phyloP scores from a whole-genome alignment of 371 early-diverging fungal genomes.

The Apophysomyces elegans region DNA sequence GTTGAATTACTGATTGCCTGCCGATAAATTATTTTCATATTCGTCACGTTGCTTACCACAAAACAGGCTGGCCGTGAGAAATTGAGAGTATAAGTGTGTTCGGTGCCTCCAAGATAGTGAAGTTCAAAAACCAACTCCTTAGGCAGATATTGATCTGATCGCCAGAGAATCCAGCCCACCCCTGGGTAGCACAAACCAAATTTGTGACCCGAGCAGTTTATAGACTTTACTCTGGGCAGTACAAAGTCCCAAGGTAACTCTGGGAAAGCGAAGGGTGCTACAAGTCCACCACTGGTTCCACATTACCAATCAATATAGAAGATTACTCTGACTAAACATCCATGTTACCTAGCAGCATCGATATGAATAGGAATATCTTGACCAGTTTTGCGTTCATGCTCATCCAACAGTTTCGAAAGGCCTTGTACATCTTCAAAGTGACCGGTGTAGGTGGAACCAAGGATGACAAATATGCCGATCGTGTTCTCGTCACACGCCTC shows the following conservation, averaged over 20 bases:
- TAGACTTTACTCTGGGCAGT: slow-evolving; percentile 61
- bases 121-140: slow-evolving; percentile 72
- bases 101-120: slow-evolving; percentile 66
- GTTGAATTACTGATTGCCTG: background rate
- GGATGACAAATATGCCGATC: slow-evolving; percentile 66
- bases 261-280: slow-evolving; percentile 75
- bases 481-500: slow-evolving; percentile 74
- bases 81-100: slow-evolving; percentile 69
- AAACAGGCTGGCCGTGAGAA: slow-evolving; percentile 72
- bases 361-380: slow-evolving; percentile 70
- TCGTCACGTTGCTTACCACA: slow-evolving; percentile 29
- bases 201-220: slow-evolving; percentile 76
- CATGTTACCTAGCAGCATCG: slow-evolving; percentile 60
- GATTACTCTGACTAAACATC: background rate
- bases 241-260: slow-evolving; percentile 70
- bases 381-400: slow-evolving; percentile 53
- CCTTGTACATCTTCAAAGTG: slow-evolving; percentile 72
- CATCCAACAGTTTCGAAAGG: slow-evolving; percentile 61
- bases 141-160: slow-evolving; percentile 58
- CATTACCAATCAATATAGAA: background rate
- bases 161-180: slow-evolving; percentile 78
- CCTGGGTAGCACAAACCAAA: slow-evolving; percentile 67
- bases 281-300: slow-evolving; percentile 60
- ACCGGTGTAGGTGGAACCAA: slow-evolving; percentile 79
- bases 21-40: background rate